Percentiles rank a stretch among this genome's conserved stretches.
Evolutionary conservation across 2,329 filamentous ascomycete genomes (phyloP).

Genomic region (Orbilia brochopaga): DNA sequence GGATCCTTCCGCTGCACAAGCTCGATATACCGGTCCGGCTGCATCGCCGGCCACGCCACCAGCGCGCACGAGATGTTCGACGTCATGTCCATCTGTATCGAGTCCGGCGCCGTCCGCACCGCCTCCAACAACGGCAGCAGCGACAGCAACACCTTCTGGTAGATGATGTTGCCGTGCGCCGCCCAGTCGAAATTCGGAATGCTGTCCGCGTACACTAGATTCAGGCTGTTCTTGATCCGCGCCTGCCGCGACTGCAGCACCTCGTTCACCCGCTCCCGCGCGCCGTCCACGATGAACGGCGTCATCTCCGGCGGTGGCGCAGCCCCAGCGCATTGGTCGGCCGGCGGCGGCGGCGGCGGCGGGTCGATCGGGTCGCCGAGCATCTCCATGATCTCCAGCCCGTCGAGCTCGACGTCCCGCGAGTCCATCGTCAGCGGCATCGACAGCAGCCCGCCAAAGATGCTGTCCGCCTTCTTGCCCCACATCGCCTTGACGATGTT

Average conservation of each 20-base stretch:
- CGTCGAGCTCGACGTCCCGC: slow-evolving; percentile 34
- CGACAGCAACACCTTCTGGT: slow-evolving; percentile 45
- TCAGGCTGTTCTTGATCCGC: slow-evolving; percentile 5
- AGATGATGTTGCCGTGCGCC: slow-evolving; percentile 33
- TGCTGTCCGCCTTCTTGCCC: slow-evolving; percentile 34
- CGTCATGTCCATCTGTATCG: slow-evolving; percentile 44
- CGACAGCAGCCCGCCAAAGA: slow-evolving; percentile 37
- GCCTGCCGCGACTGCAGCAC: slow-evolving; percentile 19
- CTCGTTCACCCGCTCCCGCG: not conserved
- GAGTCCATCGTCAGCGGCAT: slow-evolving; percentile 46
- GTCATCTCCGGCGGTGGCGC: too few relatives aligned
- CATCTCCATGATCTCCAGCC: slow-evolving; percentile 47
- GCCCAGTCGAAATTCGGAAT: slow-evolving; percentile 48
- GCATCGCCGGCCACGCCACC: slow-evolving; percentile 46
- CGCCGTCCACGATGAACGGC: too few relatives aligned
- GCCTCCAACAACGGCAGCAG: slow-evolving; percentile 38
- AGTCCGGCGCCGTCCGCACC: slow-evolving; percentile 33
- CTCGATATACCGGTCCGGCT: slow-evolving; percentile 46
- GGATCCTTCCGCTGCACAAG: slow-evolving; percentile 39
- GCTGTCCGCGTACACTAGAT: slow-evolving; percentile 26
- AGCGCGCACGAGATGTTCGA: slow-evolving; percentile 46
- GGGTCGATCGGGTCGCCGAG: slow-evolving; percentile 28
- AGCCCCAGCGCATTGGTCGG: too few relatives aligned
- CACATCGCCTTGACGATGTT: slow-evolving; percentile 50
- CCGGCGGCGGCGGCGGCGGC: slow-evolving; percentile 13